Conservation (phyloP, 768 basidiomycete species). For the Clavaria fumosa region DNA sequence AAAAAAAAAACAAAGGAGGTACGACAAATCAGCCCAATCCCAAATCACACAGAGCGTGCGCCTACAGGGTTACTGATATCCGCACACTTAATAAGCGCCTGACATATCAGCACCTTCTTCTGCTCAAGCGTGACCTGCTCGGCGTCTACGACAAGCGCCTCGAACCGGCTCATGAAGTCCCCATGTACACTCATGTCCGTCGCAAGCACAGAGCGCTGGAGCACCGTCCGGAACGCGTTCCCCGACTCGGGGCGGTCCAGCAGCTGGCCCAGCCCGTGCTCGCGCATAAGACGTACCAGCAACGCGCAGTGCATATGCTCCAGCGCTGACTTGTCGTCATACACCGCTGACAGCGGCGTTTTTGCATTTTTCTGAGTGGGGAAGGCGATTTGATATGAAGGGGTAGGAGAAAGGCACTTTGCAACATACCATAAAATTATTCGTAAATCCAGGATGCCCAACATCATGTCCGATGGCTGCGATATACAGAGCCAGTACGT, state of each 20-base stretch:
- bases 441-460: slow-evolving; percentile 90
- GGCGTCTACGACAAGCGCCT: slow-evolving; percentile 28
- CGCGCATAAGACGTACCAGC: slow-evolving; percentile 63
- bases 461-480: slow-evolving; percentile 97
- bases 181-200: slow-evolving; percentile 92
- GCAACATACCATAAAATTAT: slow-evolving; percentile 75
- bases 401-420: neutral
- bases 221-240: slow-evolving; percentile 46
- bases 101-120: slow-evolving; percentile 63
- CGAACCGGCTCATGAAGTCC: slow-evolving; percentile 64
- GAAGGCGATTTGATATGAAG: slow-evolving; percentile 4
- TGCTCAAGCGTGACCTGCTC: slow-evolving; percentile 22
- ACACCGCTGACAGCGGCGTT: slow-evolving; percentile 76
- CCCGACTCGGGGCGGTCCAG: slow-evolving; percentile 40
- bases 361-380: slow-evolving; percentile 74
- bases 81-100: slow-evolving; percentile 90
- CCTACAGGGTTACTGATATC: slow-evolving; percentile 96
- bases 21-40: too few species aligned
- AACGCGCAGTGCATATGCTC: slow-evolving; percentile 87
- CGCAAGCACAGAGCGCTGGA: slow-evolving; percentile 73
- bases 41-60: too few species aligned
- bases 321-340: slow-evolving; percentile 77
- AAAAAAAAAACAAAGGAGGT: slow-evolving; percentile 3
- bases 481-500: slow-evolving; percentile 73
- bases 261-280: slow-evolving; percentile 57